Base-by-base conservation (phyloP, 2,329 filamentous ascomycete species). In the Diaporthe citri region DNA sequence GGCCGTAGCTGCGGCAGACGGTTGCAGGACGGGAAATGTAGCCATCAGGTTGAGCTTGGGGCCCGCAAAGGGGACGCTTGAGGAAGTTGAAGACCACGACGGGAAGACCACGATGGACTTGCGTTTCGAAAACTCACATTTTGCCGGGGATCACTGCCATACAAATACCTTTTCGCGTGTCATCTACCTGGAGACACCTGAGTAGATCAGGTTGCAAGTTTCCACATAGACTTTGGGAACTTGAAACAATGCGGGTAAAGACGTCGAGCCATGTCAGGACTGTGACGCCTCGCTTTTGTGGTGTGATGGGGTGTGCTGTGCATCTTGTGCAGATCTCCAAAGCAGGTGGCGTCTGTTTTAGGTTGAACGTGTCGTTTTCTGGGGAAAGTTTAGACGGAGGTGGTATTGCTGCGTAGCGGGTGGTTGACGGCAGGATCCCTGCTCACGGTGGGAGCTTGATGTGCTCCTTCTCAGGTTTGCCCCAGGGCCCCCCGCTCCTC, bases 211-310 rank as follows among this genome's bases (percentile, higher is more conserved):
- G 48, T 69, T 69, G 64, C 64, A 55, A 69, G 48, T 39, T 28
- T 55, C 48, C 64, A 69, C 51, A 41, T 41, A 69, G 64, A 69
- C 34, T 55, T 55, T 69, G 64, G 31, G 48, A 25, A 55, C 64
- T 69, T 69, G 64, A 69, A 69, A 69, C 64, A 51, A 51, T 39
- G 46, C 64, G 64, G 46, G 64, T 67, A 67, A 31, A 67, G 64
- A 51, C n/a, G 48, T 69, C 64, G 64, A 55, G 46, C 48, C 64
- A 69, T 55, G 64, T 39, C 48, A 28, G 64, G n/a, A 69, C 15
- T 39, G 46, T 55, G 34, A 55, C 28, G 62, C 34, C 64, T 55
- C 64, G 64, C 22, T 69, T 17, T 41, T 28, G 64, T 69, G 64
- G 46, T 46, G 48, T 55, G 64, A 55, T 55, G 15, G 64, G 43